These are phyloP conservation scores for Capronia epimyces DNA, from an alignment of 2,329 filamentous ascomycete species.

Conservation along the genomic window DNA sequence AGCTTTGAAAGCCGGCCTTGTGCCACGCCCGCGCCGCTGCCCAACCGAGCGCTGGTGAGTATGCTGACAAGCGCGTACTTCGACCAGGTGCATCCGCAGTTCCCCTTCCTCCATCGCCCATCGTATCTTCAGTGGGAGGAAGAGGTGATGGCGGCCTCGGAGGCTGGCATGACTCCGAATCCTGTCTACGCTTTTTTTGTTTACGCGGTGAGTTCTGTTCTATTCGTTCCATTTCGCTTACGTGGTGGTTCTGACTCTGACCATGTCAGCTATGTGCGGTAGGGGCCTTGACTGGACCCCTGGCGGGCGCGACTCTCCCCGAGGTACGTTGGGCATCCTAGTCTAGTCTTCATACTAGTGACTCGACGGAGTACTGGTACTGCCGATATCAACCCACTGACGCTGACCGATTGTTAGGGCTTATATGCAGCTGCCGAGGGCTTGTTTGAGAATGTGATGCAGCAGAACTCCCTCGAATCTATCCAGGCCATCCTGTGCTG, in stretches of 20 bases:
- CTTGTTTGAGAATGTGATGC: conserved; percentile 15
- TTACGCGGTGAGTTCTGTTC: background rate
- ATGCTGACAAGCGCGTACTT: conserved; percentile 33
- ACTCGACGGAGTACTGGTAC: no score
- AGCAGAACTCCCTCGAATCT: conserved; percentile 8
- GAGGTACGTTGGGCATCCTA: background rate
- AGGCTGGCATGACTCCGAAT: conserved; percentile 4
- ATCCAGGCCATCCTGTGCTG: conserved; percentile 30
- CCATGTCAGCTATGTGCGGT: conserved; percentile 4
- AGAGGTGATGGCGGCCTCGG: conserved; percentile 6
- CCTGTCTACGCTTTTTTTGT: conserved; percentile 7
- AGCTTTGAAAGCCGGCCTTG: background rate
- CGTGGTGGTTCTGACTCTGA: background rate
- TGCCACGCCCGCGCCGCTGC: conserved; percentile 2
- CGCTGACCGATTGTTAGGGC: background rate
- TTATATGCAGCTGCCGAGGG: conserved; percentile 11
- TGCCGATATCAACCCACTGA: no score
- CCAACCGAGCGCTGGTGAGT: conserved; percentile 3
- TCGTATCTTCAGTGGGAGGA: conserved; percentile 35
- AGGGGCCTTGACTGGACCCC: conserved; percentile 7
- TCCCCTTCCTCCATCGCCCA: conserved; percentile 37
- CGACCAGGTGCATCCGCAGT: conserved; percentile 37
- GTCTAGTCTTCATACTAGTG: no score
- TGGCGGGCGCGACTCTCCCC: conserved; percentile 3
- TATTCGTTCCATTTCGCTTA: background rate